A percentile compares a stretch with the other conserved stretches of the same genome.
Evolutionary conservation across 495 filamentous ascomycete genomes (phyloP).

Genomic region (Podospora conica): DNA sequence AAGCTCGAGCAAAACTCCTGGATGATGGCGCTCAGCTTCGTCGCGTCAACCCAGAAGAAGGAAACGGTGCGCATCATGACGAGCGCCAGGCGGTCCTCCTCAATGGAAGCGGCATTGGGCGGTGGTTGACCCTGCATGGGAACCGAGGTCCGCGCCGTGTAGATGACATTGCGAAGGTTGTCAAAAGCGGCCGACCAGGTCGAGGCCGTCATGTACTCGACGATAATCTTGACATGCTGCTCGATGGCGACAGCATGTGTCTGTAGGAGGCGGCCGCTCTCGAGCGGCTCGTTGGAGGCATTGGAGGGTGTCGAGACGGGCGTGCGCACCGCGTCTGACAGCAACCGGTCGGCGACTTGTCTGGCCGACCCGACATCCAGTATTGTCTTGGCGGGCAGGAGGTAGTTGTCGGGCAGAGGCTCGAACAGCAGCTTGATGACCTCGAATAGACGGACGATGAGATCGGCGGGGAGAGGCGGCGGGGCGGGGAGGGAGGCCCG

Average conservation of each 20-base stretch:
- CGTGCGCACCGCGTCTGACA: slow-evolving; percentile 32
- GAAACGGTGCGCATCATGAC: slow-evolving; percentile 48
- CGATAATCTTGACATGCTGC: slow-evolving; percentile 41
- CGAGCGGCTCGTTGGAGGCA: slow-evolving; percentile 37
- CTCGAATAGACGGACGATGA: slow-evolving; percentile 39
- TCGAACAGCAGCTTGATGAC: slow-evolving; percentile 39
- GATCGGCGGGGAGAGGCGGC: slow-evolving; percentile 31
- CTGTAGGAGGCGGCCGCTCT: slow-evolving; percentile 27
- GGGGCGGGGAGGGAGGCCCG: slow-evolving; percentile 23
- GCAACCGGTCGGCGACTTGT: slow-evolving; percentile 23
- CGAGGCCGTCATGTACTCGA: slow-evolving; percentile 56
- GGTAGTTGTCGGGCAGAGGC: slow-evolving; percentile 44
- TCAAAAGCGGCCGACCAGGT: slow-evolving; percentile 54
- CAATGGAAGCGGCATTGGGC: slow-evolving; percentile 38
- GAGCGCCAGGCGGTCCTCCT: slow-evolving; percentile 47
- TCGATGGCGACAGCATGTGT: slow-evolving; percentile 38
- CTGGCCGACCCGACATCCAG: slow-evolving; percentile 36
- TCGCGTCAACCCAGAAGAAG: slow-evolving; percentile 54
- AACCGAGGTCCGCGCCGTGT: slow-evolving; percentile 40
- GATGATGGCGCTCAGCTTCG: slow-evolving; percentile 52
- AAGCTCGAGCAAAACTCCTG: slow-evolving; percentile 59
- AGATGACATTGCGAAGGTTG: slow-evolving; percentile 44
- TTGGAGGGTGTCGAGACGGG: slow-evolving; percentile 27
- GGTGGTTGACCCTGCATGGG: slow-evolving; percentile 31
- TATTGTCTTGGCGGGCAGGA: slow-evolving; percentile 40